phyloP scores from a whole-genome alignment of 345 rosid genomes.

The Pistacia atlantica region DNA sequence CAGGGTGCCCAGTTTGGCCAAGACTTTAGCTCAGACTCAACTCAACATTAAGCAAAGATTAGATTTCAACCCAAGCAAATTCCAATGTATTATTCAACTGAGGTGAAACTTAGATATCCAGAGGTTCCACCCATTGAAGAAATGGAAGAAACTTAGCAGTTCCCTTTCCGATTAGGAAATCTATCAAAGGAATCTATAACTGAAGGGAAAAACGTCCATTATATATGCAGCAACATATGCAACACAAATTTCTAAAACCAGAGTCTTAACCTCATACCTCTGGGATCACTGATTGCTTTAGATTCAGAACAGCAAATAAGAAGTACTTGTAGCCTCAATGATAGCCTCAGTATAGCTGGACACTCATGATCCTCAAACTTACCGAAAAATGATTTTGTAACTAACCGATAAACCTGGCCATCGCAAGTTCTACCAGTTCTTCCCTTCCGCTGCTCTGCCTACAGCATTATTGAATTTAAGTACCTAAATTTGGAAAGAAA shows the following conservation, averaged over 20 bases:
- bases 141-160: neutral
- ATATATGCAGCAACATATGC: neutral
- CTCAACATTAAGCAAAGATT: neutral
- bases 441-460: constrained; percentile 96
- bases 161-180: neutral
- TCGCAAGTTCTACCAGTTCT: constrained; percentile 98
- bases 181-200: neutral
- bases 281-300: constrained; percentile 81
- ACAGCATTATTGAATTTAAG: constrained; percentile 29
- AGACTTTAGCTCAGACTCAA: neutral
- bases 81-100: neutral
- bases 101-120: neutral
- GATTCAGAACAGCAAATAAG: constrained; percentile 82
- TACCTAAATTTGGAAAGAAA: constrained; percentile 11
- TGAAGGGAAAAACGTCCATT: neutral
- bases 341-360: constrained; percentile 74
- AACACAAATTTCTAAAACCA: neutral
- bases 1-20: neutral
- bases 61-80: neutral
- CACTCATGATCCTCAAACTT: constrained; percentile 66
- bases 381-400: constrained; percentile 72
- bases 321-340: constrained; percentile 87
- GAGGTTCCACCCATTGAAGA: neutral
- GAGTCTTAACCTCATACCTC: constrained; percentile 48
- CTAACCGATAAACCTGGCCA: constrained; percentile 89